Base-by-base conservation (phyloP, 2,329 filamentous ascomycete species). In the Talaromyces sp. region DNA sequence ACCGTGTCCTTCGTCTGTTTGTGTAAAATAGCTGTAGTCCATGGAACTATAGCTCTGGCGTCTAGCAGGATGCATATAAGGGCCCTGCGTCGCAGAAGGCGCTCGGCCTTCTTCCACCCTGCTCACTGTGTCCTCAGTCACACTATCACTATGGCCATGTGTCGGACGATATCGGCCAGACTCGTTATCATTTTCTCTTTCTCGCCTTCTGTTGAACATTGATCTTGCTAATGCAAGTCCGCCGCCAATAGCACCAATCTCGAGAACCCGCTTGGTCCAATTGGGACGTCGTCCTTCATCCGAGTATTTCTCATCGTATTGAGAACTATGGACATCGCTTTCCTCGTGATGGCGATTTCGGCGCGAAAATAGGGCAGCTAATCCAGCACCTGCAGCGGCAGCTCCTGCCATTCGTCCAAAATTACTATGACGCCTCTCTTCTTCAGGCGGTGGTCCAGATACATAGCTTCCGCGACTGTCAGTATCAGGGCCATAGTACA, bases 241-340 rank as follows among this genome's bases (percentile, higher is more conserved):
- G 19, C 89, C 90, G 1, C 89, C 74, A 5, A 85, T 80, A 0
- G 87, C 89, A 14, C 86, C 88, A 24, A 86, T 80, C 54, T 85
- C 84, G 14, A 89, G 75, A 2, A 92, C 66, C 61, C 84, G 86
- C 70, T 85, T 85, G 74, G 87, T 84, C 69, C 90, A 83, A 22
- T 52, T 58, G 3, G 65, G 9, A 88, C 87, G 19, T 85, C 73
- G 75, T 41, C 76, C 81, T 50, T 78, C 75, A n/a, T 87, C 84
- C 0, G 85, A 85, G 65, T 85, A 85, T 73, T 92, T 91, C 69
- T 92, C 89, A 45, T 89, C 85, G 39, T 81, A 78, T 68, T 87
- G 88, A 60, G 87, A 89, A 4, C 81, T 82, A 74, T 81, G 67
- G 72, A 72, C 61, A 71, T 79, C 69, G 75, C 80, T 78, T 66